These are phyloP conservation scores for Cystofilobasidium ferigula DNA, from an alignment of 768 basidiomycete genomes.

Conservation along the genomic window DNA sequence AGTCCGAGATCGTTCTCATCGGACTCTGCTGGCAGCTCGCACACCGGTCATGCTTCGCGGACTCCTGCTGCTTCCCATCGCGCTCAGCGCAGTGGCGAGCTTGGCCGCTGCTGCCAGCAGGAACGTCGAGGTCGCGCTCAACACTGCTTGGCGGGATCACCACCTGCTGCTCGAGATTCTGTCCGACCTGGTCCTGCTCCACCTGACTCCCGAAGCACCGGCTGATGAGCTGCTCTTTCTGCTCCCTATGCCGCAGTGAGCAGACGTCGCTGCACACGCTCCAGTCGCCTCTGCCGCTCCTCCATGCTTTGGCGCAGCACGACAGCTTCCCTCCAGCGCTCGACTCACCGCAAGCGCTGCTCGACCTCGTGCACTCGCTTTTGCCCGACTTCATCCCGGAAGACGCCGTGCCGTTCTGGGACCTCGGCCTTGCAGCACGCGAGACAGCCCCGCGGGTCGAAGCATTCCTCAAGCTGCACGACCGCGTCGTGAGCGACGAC, in stretches of 20 bases:
- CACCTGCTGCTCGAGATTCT: slow-evolving; percentile 55
- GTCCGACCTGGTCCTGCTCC: slow-evolving; percentile 40
- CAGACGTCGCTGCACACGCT: slow-evolving; percentile 64
- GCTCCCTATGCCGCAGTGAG: slow-evolving; percentile 50
- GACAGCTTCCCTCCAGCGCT: slow-evolving; percentile 37
- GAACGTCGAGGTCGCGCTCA: slow-evolving; percentile 17
- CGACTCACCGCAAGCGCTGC: slow-evolving; percentile 36
- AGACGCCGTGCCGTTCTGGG: slow-evolving; percentile 43
- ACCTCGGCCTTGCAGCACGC: slow-evolving; percentile 66
- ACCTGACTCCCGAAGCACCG: too few relatives aligned
- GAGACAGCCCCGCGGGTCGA: slow-evolving; percentile 68
- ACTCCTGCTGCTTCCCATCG: not conserved
- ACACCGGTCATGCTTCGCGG: too few relatives aligned
- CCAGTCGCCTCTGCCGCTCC: slow-evolving; percentile 60
- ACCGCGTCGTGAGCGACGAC: slow-evolving; percentile 44
- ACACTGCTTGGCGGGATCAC: slow-evolving; percentile 58
- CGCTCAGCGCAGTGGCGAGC: not conserved
- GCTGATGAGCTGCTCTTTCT: too few relatives aligned
- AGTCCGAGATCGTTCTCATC: too few relatives aligned
- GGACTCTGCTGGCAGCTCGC: too few relatives aligned
- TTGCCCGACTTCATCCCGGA: slow-evolving; percentile 32
- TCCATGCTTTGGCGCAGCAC: slow-evolving; percentile 41
- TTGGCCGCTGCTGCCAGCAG: not conserved
- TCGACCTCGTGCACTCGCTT: slow-evolving; percentile 35
- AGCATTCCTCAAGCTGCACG: slow-evolving; percentile 60